These are phyloP conservation scores for Pichia ethanolica DNA, from an alignment of 805 yeast species.

Conservation along the genomic window DNA sequence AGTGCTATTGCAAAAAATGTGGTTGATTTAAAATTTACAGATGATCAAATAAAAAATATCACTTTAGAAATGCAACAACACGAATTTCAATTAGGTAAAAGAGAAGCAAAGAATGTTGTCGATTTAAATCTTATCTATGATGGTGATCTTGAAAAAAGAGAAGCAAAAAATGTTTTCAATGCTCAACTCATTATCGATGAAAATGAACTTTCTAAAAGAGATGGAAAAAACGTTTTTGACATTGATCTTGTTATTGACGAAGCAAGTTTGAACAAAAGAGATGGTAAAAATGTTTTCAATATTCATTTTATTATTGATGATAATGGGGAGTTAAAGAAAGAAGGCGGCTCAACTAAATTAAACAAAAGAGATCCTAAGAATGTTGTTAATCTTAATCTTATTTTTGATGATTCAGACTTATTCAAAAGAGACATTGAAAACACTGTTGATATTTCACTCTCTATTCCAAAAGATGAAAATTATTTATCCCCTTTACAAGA, in stretches of 20 bases:
- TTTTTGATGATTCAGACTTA: slow-evolving; percentile 11
- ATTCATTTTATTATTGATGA: slow-evolving; percentile 14
- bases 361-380: slow-evolving; percentile 18
- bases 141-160: slow-evolving; percentile 1
- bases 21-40: slow-evolving; percentile 1
- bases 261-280: slow-evolving; percentile 7
- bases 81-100: slow-evolving; percentile 6
- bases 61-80: slow-evolving; percentile 6
- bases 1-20: slow-evolving; percentile 5
- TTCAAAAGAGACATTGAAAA: slow-evolving; percentile 10
- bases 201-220: slow-evolving; percentile 12
- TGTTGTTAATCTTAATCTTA: slow-evolving; percentile 13
- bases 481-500: not conserved
- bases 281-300: slow-evolving; percentile 10
- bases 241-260: slow-evolving; percentile 10
- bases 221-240: slow-evolving; percentile 13
- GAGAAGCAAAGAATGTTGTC: slow-evolving; percentile 12
- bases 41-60: slow-evolving; percentile 1
- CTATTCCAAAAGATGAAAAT: not conserved
- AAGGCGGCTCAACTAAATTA: slow-evolving; percentile 1
- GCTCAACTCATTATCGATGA: slow-evolving; percentile 13
- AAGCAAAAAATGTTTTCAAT: slow-evolving; percentile 9
- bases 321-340: slow-evolving; percentile 10
- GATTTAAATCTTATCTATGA: not conserved
- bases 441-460: not conserved